These are phyloP conservation scores for Gynochthodes officinalis DNA, from an alignment of 257 asterid genomes.

Conservation along the genomic window DNA sequence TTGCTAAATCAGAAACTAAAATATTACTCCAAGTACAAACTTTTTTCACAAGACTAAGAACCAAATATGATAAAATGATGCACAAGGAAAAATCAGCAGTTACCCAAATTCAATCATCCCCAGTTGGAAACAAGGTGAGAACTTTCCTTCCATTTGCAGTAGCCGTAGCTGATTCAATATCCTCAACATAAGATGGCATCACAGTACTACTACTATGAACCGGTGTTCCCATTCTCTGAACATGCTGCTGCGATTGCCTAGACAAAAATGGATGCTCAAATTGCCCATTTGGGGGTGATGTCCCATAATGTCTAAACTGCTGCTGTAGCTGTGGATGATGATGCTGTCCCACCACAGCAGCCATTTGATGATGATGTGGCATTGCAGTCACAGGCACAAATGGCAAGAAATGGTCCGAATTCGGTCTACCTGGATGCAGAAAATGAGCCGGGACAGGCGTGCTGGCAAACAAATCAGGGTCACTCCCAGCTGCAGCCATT, in stretches of 20 bases:
- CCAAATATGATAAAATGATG: constrained; percentile 16
- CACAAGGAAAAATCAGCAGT: constrained; percentile 19
- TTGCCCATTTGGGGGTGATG: constrained; percentile 46
- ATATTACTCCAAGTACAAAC: constrained; percentile 25
- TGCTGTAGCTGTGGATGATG: constrained; percentile 31
- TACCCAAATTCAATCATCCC: constrained; percentile 44
- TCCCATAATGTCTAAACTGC: constrained; percentile 44
- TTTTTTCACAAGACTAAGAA: constrained; percentile 20
- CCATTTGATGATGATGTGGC: constrained; percentile 53
- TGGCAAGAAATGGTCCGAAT: constrained; percentile 55
- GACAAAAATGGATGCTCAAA: constrained; percentile 50
- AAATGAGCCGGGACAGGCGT: constrained; percentile 75
- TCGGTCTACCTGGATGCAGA: constrained; percentile 53
- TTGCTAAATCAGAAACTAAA: constrained; percentile 17
- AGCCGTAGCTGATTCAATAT: constrained; percentile 47
- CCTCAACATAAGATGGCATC: constrained; percentile 46
- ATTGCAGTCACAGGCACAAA: constrained; percentile 46
- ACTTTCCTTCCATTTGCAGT: constrained; percentile 53
- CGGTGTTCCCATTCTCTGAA: constrained; percentile 60
- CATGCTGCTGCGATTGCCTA: constrained; percentile 46
- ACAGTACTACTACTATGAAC: constrained; percentile 34
- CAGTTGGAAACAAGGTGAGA: constrained; percentile 79
- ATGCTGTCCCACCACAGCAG: constrained; percentile 37
- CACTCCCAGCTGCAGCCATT: constrained; percentile 41
- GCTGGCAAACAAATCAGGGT: constrained; percentile 51